Percentiles rank a stretch among this genome's conserved stretches.
These are phyloP conservation scores for Acacia crassicarpa DNA, from an alignment of 306 rosid genomes.

Conservation along the genomic window DNA sequence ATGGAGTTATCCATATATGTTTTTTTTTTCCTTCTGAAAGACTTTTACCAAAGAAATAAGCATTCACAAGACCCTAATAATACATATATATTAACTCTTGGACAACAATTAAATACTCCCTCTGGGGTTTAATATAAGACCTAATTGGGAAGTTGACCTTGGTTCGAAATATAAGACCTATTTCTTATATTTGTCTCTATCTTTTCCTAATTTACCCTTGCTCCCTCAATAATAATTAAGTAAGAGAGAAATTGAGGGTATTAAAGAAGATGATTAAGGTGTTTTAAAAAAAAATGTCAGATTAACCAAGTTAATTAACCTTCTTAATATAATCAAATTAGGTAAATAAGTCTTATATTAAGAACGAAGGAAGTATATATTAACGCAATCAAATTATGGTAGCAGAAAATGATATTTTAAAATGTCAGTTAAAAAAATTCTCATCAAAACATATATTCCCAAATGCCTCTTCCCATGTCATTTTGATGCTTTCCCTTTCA, in stretches of 20 bases:
- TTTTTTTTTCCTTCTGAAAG: neutral
- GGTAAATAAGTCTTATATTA: no score
- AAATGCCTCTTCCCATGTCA: neutral
- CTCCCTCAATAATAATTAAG: no score
- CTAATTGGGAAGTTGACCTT: no score
- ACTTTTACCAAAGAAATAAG: neutral
- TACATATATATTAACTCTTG: neutral
- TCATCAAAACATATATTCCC: neutral
- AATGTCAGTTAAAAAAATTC: neutral
- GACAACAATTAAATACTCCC: neutral
- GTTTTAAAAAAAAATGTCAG: no score
- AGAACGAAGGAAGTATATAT: neutral
- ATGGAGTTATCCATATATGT: neutral
- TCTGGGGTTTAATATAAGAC: no score
- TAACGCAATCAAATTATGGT: neutral
- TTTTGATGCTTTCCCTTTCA: neutral
- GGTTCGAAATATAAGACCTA: no score
- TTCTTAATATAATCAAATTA: no score
- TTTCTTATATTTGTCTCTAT: no score
- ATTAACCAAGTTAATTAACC: no score
- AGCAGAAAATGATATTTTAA: neutral
- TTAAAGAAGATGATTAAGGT: no score
- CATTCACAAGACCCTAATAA: neutral
- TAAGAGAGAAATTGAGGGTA: no score
- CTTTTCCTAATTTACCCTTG: no score